Conservation (phyloP, 2,329 filamentous ascomycete species). For the Chrysoporthe puriensis region DNA sequence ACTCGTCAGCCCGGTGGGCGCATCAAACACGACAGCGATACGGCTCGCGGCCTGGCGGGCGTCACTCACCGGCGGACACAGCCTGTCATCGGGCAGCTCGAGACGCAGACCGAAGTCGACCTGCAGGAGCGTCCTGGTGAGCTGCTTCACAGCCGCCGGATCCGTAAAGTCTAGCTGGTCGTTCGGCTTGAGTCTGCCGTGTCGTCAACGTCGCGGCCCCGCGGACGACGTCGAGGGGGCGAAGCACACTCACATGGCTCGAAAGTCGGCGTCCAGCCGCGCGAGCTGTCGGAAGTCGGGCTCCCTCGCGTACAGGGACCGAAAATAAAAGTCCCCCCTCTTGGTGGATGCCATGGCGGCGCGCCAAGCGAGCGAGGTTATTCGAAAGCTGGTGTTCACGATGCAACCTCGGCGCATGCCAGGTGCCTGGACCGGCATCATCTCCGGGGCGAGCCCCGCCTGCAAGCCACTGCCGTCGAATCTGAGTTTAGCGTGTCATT, state of each 20-base stretch:
- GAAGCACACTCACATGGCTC: constrained; percentile 41
- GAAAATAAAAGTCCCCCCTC: constrained; percentile 38
- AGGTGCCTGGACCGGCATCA: neutral
- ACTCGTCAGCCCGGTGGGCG: constrained; percentile 9
- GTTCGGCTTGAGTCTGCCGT: constrained; percentile 40
- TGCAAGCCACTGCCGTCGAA: neutral
- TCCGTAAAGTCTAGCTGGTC: constrained; percentile 78
- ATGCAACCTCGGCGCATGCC: neutral
- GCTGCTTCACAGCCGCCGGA: constrained; percentile 73
- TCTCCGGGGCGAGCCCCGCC: neutral
- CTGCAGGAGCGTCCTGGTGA: constrained; percentile 79
- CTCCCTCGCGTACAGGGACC: constrained; percentile 45
- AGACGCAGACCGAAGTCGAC: constrained; percentile 75
- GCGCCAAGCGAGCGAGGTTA: neutral
- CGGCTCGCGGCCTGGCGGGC: neutral
- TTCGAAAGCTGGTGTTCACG: neutral
- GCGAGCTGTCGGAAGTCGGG: constrained; percentile 50
- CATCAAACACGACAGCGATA: neutral
- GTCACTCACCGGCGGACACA: constrained; percentile 79
- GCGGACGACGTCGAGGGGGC: no score
- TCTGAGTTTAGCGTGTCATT: neutral
- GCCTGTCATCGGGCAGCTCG: constrained; percentile 72
- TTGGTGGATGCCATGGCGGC: constrained; percentile 18
- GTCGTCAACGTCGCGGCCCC: constrained; percentile 7
- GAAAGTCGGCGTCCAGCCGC: constrained; percentile 46